A percentile compares a stretch with the other conserved stretches of the same genome.
phyloP scores from a whole-genome alignment of 139 green algal species.

The Spirogloea muscicola region DNA sequence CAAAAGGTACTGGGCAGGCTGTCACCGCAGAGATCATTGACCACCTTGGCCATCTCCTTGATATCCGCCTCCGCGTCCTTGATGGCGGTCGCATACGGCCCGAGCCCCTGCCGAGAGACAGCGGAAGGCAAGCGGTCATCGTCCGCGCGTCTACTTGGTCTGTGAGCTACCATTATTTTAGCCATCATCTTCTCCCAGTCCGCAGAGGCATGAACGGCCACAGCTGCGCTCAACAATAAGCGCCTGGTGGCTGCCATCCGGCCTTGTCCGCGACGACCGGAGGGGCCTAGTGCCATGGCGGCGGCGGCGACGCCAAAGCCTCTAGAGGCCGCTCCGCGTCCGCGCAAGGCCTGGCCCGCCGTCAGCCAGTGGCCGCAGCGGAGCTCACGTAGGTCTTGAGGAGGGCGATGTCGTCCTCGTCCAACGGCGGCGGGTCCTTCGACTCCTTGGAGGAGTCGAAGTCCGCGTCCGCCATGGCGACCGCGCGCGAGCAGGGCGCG shows the following conservation, averaged over 20 bases:
- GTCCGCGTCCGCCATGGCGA: no score
- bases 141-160: background rate
- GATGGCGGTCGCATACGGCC: slow-evolving; percentile 76
- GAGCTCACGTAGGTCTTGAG: slow-evolving; percentile 87
- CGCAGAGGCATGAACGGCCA: background rate
- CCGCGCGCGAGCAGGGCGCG: no score
- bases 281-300: no score
- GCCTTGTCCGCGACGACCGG: no score
- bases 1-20: background rate
- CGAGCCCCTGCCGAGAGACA: slow-evolving; percentile 59
- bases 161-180: no score
- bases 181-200: background rate
- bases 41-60: slow-evolving; percentile 74
- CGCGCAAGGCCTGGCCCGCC: no score
- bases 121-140: background rate
- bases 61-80: slow-evolving; percentile 76
- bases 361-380: no score
- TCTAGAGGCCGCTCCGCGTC: no score
- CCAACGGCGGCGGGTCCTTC: slow-evolving; percentile 62
- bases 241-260: background rate
- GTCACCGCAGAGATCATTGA: slow-evolving; percentile 75
- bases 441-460: no score
- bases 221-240: background rate
- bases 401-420: slow-evolving; percentile 93
- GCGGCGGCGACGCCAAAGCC: no score